These are phyloP conservation scores for Leishmania lainsoni DNA, from an alignment of 208 protist genomes.

Conservation along the genomic window DNA sequence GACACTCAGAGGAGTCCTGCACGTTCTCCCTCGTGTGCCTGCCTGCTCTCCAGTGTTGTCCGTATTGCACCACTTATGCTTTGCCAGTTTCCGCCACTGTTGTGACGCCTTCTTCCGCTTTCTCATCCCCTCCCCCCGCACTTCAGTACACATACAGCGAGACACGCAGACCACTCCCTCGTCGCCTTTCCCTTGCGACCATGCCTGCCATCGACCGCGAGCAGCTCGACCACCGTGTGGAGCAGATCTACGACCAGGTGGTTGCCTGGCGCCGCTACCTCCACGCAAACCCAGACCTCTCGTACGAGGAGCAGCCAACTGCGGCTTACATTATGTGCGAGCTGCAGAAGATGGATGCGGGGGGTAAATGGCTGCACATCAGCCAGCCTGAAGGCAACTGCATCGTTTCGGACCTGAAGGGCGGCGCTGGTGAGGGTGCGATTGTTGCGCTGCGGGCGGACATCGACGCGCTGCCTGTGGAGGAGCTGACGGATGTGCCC, in stretches of 20 bases:
- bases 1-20: not conserved
- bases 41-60: not conserved
- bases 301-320: slow-evolving; percentile 53
- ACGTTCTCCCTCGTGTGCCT: not conserved
- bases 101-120: not conserved
- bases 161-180: not conserved
- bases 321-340: slow-evolving; percentile 54
- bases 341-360: slow-evolving; percentile 42
- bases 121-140: not conserved
- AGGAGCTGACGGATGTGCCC: slow-evolving; percentile 50
- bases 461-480: slow-evolving; percentile 68
- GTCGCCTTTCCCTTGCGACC: not conserved
- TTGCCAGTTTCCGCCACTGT: not conserved
- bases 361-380: slow-evolving; percentile 35
- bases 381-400: slow-evolving; percentile 36
- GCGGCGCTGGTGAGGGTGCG: slow-evolving; percentile 39
- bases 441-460: slow-evolving; percentile 61
- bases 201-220: slow-evolving; percentile 24
- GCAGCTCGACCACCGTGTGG: slow-evolving; percentile 23
- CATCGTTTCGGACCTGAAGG: slow-evolving; percentile 49
- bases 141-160: not conserved
- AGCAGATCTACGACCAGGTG: slow-evolving; percentile 41
- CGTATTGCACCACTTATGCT: not conserved
- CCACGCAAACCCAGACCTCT: slow-evolving; percentile 52
- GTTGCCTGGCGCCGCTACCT: slow-evolving; percentile 68